phyloP scores from a whole-genome alignment of 495 filamentous ascomycete species.

The Lophiostoma macrostomum region DNA sequence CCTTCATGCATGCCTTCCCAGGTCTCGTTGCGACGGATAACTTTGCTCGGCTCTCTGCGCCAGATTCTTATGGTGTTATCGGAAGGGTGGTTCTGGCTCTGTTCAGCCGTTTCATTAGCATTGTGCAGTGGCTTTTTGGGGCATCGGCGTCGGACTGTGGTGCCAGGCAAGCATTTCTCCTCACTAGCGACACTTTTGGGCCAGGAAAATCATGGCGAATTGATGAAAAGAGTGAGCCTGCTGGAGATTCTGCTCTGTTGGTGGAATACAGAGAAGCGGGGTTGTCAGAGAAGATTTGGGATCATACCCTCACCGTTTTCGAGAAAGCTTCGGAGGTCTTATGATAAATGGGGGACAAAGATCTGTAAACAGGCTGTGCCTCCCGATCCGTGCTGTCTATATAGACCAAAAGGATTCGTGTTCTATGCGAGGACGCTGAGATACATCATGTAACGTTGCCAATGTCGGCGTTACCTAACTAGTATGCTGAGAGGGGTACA shows the following conservation, averaged over 20 bases:
- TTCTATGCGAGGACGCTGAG: no score
- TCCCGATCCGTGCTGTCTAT: no score
- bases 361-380: no score
- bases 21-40: constrained; percentile 1
- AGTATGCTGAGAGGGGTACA: no score
- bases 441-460: no score
- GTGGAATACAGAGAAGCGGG: background rate
- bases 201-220: constrained; percentile 1
- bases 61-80: background rate
- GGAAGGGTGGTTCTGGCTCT: background rate
- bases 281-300: background rate
- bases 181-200: background rate
- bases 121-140: background rate
- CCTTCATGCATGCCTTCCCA: background rate
- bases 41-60: background rate
- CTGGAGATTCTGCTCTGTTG: background rate
- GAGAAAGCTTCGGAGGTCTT: constrained; percentile 1
- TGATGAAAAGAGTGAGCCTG: background rate
- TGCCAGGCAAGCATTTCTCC: background rate
- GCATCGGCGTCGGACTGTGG: background rate
- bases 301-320: background rate
- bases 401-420: no score
- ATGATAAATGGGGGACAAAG: no score
- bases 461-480: no score
- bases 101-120: background rate